A percentile compares a stretch with the other conserved stretches of the same genome.
Conservation (phyloP, 306 rosid genomes). For the Urtica urens region DNA sequence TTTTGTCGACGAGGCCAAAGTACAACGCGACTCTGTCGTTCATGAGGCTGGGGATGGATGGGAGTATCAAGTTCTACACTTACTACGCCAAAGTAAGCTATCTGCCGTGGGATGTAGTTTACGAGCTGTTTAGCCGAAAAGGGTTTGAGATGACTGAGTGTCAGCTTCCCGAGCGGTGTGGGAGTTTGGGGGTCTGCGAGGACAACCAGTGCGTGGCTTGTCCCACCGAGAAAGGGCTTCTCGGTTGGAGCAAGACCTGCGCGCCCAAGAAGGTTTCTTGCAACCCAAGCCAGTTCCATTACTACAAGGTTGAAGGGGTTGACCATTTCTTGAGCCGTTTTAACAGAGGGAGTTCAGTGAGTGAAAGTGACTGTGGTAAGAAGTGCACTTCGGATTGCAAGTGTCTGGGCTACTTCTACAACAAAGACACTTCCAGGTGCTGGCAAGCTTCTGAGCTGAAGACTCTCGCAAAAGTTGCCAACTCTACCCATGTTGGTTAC, state of each 20-base stretch:
- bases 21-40: slow-evolving; percentile 38
- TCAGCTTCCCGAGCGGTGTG: slow-evolving; percentile 36
- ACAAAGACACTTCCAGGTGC: background rate
- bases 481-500: background rate
- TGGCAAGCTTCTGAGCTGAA: slow-evolving; percentile 2
- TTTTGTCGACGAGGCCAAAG: slow-evolving; percentile 14
- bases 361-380: background rate
- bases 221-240: slow-evolving; percentile 33
- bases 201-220: slow-evolving; percentile 60
- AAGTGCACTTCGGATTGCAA: slow-evolving; percentile 4
- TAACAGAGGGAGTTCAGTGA: background rate
- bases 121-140: slow-evolving; percentile 35
- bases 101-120: slow-evolving; percentile 30
- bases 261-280: background rate
- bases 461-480: background rate
- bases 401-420: slow-evolving; percentile 1
- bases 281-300: background rate
- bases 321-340: slow-evolving; percentile 1
- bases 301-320: slow-evolving; percentile 3
- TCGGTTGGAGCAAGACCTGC: slow-evolving; percentile 52
- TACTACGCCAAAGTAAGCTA: slow-evolving; percentile 28
- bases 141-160: slow-evolving; percentile 2
- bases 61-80: slow-evolving; percentile 39
- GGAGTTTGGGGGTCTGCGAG: slow-evolving; percentile 50
- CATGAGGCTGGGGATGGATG: slow-evolving; percentile 46